Conservation (phyloP, 306 rosid species). For the Vigna nakashimae region DNA sequence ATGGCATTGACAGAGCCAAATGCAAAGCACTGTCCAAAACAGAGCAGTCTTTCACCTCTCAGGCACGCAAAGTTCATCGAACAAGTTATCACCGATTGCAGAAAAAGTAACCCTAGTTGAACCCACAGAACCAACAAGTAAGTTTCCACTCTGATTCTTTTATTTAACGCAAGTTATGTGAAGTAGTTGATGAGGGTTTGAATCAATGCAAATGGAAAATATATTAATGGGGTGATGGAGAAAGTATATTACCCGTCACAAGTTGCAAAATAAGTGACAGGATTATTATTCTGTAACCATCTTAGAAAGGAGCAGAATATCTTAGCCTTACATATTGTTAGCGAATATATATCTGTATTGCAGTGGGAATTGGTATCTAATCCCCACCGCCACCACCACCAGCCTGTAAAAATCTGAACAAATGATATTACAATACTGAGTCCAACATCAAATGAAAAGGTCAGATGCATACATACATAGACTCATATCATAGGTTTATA, state of each 20-base stretch:
- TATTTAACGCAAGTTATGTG: background rate
- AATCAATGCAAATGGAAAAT: slow-evolving; percentile 1
- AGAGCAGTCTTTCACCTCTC: background rate
- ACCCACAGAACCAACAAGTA: background rate
- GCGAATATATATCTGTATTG: slow-evolving; percentile 51
- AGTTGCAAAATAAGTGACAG: slow-evolving; percentile 51
- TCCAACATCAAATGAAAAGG: slow-evolving; percentile 19
- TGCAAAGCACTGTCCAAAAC: background rate
- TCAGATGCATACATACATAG: background rate
- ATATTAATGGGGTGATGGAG: slow-evolving; percentile 33
- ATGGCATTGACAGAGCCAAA: background rate
- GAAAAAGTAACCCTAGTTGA: background rate
- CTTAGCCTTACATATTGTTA: slow-evolving; percentile 48
- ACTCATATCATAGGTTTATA: background rate
- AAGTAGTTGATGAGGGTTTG: background rate
- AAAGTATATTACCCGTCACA: slow-evolving; percentile 47
- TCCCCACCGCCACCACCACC: slow-evolving; percentile 54
- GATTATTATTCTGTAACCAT: slow-evolving; percentile 30
- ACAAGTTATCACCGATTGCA: background rate
- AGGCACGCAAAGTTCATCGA: background rate
- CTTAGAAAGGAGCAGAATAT: slow-evolving; percentile 53
- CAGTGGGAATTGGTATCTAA: slow-evolving; percentile 67
- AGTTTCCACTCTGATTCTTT: background rate
- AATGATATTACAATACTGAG: slow-evolving; percentile 24
- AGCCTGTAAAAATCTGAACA: slow-evolving; percentile 53